Evolutionary conservation across 1,139 yeast genomes (phyloP), one percentile per base, ranked within the genome.

Genomic region (Kodamaea sp.): DNA sequence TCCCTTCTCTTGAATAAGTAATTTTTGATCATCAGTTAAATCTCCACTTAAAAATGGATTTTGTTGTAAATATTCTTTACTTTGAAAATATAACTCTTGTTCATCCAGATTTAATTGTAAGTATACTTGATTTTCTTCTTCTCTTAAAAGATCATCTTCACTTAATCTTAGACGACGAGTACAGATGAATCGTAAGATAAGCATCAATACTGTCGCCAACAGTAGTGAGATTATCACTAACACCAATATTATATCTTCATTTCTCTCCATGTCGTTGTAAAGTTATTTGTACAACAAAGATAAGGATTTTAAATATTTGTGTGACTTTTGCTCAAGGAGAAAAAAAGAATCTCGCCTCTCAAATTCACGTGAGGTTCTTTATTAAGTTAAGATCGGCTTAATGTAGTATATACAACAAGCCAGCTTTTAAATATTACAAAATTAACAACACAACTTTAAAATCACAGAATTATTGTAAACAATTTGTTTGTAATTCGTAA

Each of bases 1-100:
- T 0, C 97, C 99, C 60, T 87, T 89, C 53, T 94, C 98, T 54
- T 88, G 95, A 27, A 92, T 87, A 24, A 69, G 69, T 62, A 75
- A 73, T 60, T 63, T 69, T 58, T 70, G 85, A 36, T 72, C 74
- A 41, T 60, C 67, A 38, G 78, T 63, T 49, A 66, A 59, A 36
- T 63, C 67, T 30, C 67, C 67, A 45, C 67, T 67, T 63, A 60
- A 65, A 59, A 62, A 77, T 66, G 87, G 85, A 52, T 81, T 78
- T 34, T 71, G 63, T 40, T 66, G 67, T 31, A 81, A 60, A 48
- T 62, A 77, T 36, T 77, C 83, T 48, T 78, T 78, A 31, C 90
- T 82, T 52, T 79, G 85, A 51, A 81, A 76, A 54, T 82, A 90
- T 27, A 90, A 69, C 50, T 89, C 95, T 58, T 84, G 92, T 48